These are phyloP conservation scores for Penicillium thymicola DNA, from an alignment of 2,329 filamentous ascomycete genomes.

Conservation along the genomic window DNA sequence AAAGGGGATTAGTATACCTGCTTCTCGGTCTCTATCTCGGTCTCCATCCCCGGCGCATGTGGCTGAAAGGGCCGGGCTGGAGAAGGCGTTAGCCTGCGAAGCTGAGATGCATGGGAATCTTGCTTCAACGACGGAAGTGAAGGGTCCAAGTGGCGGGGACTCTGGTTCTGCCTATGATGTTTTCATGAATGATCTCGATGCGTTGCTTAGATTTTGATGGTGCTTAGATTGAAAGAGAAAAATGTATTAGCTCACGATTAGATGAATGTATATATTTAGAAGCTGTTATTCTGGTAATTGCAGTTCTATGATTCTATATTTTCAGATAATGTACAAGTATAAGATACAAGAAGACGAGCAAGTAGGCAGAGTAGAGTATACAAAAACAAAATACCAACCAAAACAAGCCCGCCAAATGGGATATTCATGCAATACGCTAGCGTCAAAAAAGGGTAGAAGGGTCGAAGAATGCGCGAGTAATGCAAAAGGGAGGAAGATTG, in stretches of 20 bases:
- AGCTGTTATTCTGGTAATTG: neutral
- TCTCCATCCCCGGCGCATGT: neutral
- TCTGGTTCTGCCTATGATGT: neutral
- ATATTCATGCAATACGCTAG: conserved; percentile 21
- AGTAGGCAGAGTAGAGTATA: conserved; percentile 11
- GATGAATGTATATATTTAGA: neutral
- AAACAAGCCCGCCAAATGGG: conserved; percentile 7
- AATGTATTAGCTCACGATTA: neutral
- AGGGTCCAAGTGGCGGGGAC: too few species aligned
- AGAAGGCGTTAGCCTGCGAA: neutral
- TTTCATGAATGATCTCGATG: conserved; percentile 9
- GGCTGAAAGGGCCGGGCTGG: neutral
- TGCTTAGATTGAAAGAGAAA: neutral
- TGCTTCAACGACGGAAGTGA: neutral
- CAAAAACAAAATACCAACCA: conserved; percentile 3
- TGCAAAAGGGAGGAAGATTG: neutral
- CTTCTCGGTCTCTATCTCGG: neutral
- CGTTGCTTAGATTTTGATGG: conserved; percentile 7
- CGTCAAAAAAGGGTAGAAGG: conserved; percentile 14
- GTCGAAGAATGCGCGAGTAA: neutral
- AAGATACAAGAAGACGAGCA: conserved; percentile 11
- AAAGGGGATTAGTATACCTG: neutral
- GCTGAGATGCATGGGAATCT: neutral
- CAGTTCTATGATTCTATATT: conserved; percentile 13
- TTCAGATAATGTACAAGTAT: conserved; percentile 15